Conservation (phyloP, 495 filamentous ascomycete species). For the Tuber brumale region DNA sequence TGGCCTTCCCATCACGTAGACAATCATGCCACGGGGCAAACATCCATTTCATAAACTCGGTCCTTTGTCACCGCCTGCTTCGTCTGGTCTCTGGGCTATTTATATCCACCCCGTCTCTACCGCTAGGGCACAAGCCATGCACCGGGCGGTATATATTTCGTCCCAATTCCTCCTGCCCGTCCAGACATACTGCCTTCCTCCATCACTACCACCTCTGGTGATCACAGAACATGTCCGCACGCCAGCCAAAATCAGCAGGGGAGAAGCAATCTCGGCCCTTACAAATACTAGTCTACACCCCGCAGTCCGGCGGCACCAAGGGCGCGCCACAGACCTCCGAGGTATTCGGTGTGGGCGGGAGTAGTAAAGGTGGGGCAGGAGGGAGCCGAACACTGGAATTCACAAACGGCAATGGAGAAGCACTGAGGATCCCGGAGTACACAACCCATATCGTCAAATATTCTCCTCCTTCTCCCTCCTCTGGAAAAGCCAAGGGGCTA, state of each 20-base stretch:
- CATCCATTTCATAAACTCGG: background rate
- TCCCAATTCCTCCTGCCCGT: background rate
- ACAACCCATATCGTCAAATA: background rate
- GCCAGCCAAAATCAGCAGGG: background rate
- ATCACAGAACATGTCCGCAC: background rate
- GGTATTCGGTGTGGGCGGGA: background rate
- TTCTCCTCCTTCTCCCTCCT: background rate
- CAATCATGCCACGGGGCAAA: background rate
- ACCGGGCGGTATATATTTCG: background rate
- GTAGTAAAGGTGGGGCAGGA: background rate
- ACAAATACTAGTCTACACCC: constrained; percentile 1
- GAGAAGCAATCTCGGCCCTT: background rate
- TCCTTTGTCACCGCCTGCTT: background rate
- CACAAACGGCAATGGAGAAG: background rate
- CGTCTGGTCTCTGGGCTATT: background rate
- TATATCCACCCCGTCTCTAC: background rate
- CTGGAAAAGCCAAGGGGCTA: background rate
- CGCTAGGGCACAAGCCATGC: background rate
- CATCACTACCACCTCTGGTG: background rate
- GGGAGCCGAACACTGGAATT: background rate
- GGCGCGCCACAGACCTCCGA: background rate
- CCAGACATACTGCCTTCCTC: background rate
- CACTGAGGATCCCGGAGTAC: background rate
- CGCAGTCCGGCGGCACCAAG: background rate
- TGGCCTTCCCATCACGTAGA: background rate